phyloP scores from a whole-genome alignment of 352 stramenopile species.

The Phytopythium ostracodes region DNA sequence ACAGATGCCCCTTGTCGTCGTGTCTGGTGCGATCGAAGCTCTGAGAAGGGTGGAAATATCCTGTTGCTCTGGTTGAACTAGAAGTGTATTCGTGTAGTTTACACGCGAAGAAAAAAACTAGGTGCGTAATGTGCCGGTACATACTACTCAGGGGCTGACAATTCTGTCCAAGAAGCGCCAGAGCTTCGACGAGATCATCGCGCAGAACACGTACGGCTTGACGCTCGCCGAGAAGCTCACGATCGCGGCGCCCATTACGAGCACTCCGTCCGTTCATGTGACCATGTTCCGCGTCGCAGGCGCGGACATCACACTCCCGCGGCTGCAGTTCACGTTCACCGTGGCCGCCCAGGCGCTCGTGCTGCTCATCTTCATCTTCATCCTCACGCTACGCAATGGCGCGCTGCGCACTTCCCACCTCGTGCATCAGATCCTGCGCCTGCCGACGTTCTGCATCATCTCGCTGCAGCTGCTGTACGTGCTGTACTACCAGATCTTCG shows the following conservation, averaged over 20 bases:
- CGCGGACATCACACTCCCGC: constrained; percentile 17
- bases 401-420: constrained; percentile 24
- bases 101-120: no score
- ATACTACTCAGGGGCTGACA: constrained; percentile 15
- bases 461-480: constrained; percentile 32
- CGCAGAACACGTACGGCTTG: constrained; percentile 22
- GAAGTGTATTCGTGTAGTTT: no score
- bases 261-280: constrained; percentile 21
- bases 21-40: no score
- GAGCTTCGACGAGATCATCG: constrained; percentile 31
- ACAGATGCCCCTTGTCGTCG: no score
- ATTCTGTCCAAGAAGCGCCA: constrained; percentile 26
- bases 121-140: no score
- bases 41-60: no score
- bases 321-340: constrained; percentile 33
- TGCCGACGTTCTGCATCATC: constrained; percentile 35
- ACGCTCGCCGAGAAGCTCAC: constrained; percentile 29
- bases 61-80: no score
- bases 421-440: constrained; percentile 26
- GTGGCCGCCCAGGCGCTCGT: constrained; percentile 28
- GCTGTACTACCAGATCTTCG: constrained; percentile 40
- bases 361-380: constrained; percentile 27
- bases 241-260: constrained; percentile 16
- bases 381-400: constrained; percentile 21
- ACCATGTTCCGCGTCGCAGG: constrained; percentile 27